These are phyloP conservation scores for Pleurozium schreberi DNA, from an alignment of 225 moss, liverwort and hornwort genomes.

Conservation along the genomic window DNA sequence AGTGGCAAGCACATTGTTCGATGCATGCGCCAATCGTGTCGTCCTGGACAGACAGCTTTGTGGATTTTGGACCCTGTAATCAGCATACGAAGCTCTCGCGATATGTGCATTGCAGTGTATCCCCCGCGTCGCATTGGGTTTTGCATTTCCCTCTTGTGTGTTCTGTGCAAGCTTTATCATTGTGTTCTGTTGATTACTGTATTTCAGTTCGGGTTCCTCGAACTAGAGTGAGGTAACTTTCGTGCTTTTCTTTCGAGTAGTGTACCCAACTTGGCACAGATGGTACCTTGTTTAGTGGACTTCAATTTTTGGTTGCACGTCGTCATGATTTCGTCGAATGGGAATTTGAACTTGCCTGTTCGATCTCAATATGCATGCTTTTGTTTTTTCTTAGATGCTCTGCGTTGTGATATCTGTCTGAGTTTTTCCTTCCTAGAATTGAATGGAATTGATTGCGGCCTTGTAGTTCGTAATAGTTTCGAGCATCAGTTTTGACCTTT, in stretches of 20 bases:
- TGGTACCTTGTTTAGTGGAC: no score
- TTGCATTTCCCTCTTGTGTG: neutral
- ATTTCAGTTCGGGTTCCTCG: neutral
- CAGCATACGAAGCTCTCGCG: neutral
- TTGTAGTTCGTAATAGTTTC: neutral
- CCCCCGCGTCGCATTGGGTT: no score
- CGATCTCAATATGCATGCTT: neutral
- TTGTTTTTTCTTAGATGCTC: neutral
- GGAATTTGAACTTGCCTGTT: neutral
- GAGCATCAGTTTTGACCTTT: no score
- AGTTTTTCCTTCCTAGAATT: no score
- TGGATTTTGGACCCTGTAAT: constrained; percentile 1
- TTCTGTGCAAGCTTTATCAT: neutral
- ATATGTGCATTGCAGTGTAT: neutral
- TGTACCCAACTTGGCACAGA: neutral
- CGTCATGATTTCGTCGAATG: neutral
- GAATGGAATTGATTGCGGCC: neutral
- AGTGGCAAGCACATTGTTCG: neutral
- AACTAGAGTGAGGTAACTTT: neutral
- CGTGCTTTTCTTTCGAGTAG: no score
- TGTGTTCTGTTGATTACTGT: no score
- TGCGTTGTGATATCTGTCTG: neutral
- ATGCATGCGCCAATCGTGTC: neutral
- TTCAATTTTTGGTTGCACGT: neutral
- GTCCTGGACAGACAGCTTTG: neutral